Evolutionary conservation across 495 filamentous ascomycete genomes (phyloP).

Genomic region (Rhizodiscina lignyota): DNA sequence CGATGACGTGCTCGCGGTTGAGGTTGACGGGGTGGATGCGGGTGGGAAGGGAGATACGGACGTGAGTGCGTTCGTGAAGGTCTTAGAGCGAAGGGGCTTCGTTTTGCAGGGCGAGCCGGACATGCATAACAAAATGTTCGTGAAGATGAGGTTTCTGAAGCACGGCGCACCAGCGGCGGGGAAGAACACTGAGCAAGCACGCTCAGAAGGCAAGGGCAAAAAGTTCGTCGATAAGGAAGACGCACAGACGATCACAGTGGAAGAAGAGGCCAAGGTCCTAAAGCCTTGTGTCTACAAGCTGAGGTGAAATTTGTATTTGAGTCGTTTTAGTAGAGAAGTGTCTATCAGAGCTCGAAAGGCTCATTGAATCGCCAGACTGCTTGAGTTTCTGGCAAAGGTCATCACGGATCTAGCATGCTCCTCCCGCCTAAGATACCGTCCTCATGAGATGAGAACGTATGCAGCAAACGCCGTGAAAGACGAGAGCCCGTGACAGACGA

Average conservation of each 20-base stretch:
- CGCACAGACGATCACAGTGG: conserved; percentile 36
- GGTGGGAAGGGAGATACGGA: conserved; percentile 48
- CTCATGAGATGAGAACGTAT: too few species aligned
- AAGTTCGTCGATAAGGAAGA: conserved; percentile 27
- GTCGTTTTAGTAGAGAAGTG: too few species aligned
- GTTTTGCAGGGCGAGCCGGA: conserved; percentile 47
- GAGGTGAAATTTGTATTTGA: conserved; percentile 42
- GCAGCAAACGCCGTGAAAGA: too few species aligned
- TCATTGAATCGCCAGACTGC: too few species aligned
- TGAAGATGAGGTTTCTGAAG: conserved; percentile 88
- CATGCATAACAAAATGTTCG: conserved; percentile 92
- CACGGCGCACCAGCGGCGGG: conserved; percentile 47
- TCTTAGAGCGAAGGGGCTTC: conserved; percentile 63
- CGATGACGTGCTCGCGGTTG: conserved; percentile 28
- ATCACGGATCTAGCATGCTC: too few species aligned
- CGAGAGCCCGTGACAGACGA: too few species aligned
- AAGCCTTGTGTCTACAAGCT: conserved; percentile 98
- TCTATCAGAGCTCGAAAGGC: too few species aligned
- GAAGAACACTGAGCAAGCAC: conserved; percentile 34
- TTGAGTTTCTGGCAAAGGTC: too few species aligned
- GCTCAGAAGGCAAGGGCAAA: conserved; percentile 11
- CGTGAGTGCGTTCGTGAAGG: conserved; percentile 75
- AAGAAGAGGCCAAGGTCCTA: conserved; percentile 47
- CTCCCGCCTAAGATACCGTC: too few species aligned
- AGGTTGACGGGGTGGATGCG: conserved; percentile 26